These are phyloP conservation scores for Maudiozyma barnettii DNA, from an alignment of 805 yeast species.

Conservation along the genomic window DNA sequence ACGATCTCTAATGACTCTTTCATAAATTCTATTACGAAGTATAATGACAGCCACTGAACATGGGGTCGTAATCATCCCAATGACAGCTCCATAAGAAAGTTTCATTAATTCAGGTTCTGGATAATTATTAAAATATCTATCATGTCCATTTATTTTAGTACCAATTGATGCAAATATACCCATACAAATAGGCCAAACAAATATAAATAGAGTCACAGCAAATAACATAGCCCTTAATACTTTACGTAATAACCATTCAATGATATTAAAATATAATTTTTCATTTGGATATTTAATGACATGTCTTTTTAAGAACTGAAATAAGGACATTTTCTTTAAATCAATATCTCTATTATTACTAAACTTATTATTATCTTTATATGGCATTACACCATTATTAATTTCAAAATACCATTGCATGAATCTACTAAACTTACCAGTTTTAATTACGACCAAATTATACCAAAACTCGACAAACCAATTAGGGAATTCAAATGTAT, in stretches of 20 bases:
- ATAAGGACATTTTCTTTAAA: not conserved
- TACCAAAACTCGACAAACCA: not conserved
- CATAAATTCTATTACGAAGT: slow-evolving; percentile 10
- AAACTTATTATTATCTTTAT: slow-evolving; percentile 1
- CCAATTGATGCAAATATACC: slow-evolving; percentile 20
- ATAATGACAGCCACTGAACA: slow-evolving; percentile 11
- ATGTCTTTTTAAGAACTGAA: not conserved
- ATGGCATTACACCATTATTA: slow-evolving; percentile 6
- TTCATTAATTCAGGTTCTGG: slow-evolving; percentile 19
- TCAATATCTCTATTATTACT: not conserved
- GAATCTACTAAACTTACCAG: not conserved
- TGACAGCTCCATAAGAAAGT: slow-evolving; percentile 14
- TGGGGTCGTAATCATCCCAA: slow-evolving; percentile 15
- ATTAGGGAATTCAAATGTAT: slow-evolving; percentile 1
- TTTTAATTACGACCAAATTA: not conserved
- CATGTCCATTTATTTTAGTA: slow-evolving; percentile 10
- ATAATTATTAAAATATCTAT: slow-evolving; percentile 12
- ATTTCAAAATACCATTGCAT: slow-evolving; percentile 10
- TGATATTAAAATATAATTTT: slow-evolving; percentile 7
- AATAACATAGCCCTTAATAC: slow-evolving; percentile 11
- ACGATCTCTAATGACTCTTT: not conserved
- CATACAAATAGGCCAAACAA: slow-evolving; percentile 23
- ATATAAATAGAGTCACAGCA: slow-evolving; percentile 10
- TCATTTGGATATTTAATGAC: slow-evolving; percentile 8
- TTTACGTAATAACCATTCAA: slow-evolving; percentile 13